Conservation (phyloP, 768 basidiomycete species). For the Pleurotus sapidus region DNA sequence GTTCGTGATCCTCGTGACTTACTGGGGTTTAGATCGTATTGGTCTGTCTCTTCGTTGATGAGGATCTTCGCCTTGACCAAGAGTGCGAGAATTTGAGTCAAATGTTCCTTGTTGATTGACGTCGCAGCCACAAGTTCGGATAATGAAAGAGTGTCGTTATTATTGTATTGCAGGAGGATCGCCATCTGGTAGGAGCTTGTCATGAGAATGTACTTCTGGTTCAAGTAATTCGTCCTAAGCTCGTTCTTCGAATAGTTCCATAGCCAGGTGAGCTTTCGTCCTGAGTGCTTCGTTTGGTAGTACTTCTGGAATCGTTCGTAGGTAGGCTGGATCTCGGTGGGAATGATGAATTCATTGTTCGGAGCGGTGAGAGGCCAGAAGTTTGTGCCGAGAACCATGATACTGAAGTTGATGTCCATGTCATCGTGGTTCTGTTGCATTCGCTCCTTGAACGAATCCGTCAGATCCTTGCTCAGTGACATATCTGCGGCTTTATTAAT, state of each 20-base stretch:
- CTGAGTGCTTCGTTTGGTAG: constrained; percentile 92
- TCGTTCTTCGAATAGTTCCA: constrained; percentile 99
- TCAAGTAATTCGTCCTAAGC: constrained; percentile 87
- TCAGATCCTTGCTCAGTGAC: constrained; percentile 92
- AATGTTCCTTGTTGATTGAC: constrained; percentile 72
- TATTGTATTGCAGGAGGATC: constrained; percentile 92
- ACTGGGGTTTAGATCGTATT: constrained; percentile 89
- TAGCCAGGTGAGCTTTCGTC: constrained; percentile 94
- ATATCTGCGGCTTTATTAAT: constrained; percentile 56
- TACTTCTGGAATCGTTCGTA: constrained; percentile 92
- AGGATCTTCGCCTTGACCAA: constrained; percentile 88
- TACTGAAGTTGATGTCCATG: constrained; percentile 85
- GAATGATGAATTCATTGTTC: constrained; percentile 83
- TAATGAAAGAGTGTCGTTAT: constrained; percentile 79
- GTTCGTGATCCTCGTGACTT: constrained; percentile 13
- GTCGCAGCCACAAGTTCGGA: constrained; percentile 81
- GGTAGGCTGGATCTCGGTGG: constrained; percentile 79
- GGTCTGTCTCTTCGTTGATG: constrained; percentile 83
- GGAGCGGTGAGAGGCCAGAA: constrained; percentile 93
- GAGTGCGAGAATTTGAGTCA: constrained; percentile 68
- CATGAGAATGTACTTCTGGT: constrained; percentile 95
- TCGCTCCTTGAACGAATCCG: constrained; percentile 91
- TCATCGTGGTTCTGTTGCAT: constrained; percentile 87
- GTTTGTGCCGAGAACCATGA: constrained; percentile 93
- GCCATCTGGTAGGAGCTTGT: constrained; percentile 95